Conservation (phyloP, 768 basidiomycete genomes). For the Sistotremastrum suecicum region DNA sequence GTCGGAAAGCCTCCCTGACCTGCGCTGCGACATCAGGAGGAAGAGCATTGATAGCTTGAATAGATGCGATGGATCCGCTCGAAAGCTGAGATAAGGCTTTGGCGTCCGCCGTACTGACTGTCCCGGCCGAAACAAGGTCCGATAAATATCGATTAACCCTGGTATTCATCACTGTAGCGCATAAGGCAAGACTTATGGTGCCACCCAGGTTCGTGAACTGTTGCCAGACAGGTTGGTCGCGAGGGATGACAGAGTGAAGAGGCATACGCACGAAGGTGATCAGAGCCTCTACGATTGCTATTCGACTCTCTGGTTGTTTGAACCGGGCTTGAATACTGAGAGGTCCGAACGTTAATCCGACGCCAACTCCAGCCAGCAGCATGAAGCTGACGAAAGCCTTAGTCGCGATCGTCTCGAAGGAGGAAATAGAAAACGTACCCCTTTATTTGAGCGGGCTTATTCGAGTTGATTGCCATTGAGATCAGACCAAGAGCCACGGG, state of each 20-base stretch:
- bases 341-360: slow-evolving; percentile 27
- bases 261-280: slow-evolving; percentile 27
- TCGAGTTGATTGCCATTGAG: slow-evolving; percentile 24
- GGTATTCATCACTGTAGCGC: slow-evolving; percentile 30
- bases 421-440: slow-evolving; percentile 4
- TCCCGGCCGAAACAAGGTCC: slow-evolving; percentile 13
- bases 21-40: slow-evolving; percentile 2
- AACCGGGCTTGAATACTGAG: slow-evolving; percentile 32
- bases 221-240: neutral
- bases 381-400: slow-evolving; percentile 17
- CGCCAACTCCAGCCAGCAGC: slow-evolving; percentile 28
- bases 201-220: slow-evolving; percentile 37
- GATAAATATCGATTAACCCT: slow-evolving; percentile 25
- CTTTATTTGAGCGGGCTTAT: slow-evolving; percentile 21
- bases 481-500: slow-evolving; percentile 30
- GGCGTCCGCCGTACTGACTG: slow-evolving; percentile 17
- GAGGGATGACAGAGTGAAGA: neutral
- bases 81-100: slow-evolving; percentile 11
- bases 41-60: slow-evolving; percentile 6
- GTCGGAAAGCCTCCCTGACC: slow-evolving; percentile 10
- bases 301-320: slow-evolving; percentile 22
- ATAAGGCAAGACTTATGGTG: slow-evolving; percentile 39
- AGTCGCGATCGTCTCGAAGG: too few relatives aligned
- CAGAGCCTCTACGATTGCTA: slow-evolving; percentile 32
- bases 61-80: slow-evolving; percentile 7